Percentiles rank a stretch among this genome's conserved stretches.
phyloP scores from a whole-genome alignment of 176 grass and related monocot genomes.

The Cocos nucifera region DNA sequence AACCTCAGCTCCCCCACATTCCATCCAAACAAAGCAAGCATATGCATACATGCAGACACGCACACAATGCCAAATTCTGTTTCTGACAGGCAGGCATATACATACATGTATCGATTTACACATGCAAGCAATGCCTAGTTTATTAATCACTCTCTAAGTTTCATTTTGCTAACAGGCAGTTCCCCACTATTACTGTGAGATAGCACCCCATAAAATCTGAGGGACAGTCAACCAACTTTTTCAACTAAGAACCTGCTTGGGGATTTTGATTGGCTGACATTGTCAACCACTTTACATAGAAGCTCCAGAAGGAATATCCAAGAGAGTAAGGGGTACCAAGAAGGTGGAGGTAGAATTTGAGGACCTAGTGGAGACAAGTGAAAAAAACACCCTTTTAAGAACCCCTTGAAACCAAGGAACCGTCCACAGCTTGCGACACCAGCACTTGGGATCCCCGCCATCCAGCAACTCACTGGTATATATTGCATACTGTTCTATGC shows the following conservation, averaged over 20 bases:
- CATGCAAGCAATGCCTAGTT: background rate
- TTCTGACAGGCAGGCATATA: background rate
- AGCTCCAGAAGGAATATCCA: constrained; percentile 19
- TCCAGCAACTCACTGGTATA: constrained; percentile 6
- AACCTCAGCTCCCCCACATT: too few species aligned
- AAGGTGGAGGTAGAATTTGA: constrained; percentile 38
- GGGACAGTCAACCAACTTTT: constrained; percentile 64
- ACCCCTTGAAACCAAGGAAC: constrained; percentile 14
- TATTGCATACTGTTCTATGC: constrained; percentile 8
- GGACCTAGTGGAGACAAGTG: constrained; percentile 35
- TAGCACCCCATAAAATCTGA: constrained; percentile 42
- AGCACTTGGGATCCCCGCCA: constrained; percentile 6
- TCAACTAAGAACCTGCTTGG: constrained; percentile 52
- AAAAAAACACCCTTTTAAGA: constrained; percentile 31
- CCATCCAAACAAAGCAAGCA: too few species aligned
- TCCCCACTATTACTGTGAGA: constrained; percentile 54
- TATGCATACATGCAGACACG: too few species aligned
- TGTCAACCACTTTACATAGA: constrained; percentile 36
- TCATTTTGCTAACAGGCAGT: constrained; percentile 30
- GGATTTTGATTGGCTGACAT: constrained; percentile 46
- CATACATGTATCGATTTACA: background rate
- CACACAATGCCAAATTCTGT: too few species aligned
- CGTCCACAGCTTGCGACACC: background rate
- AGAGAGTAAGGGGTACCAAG: constrained; percentile 34
- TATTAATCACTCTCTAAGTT: background rate